Conservation (phyloP, 768 basidiomycete genomes). For the Termitomyces sp. region DNA sequence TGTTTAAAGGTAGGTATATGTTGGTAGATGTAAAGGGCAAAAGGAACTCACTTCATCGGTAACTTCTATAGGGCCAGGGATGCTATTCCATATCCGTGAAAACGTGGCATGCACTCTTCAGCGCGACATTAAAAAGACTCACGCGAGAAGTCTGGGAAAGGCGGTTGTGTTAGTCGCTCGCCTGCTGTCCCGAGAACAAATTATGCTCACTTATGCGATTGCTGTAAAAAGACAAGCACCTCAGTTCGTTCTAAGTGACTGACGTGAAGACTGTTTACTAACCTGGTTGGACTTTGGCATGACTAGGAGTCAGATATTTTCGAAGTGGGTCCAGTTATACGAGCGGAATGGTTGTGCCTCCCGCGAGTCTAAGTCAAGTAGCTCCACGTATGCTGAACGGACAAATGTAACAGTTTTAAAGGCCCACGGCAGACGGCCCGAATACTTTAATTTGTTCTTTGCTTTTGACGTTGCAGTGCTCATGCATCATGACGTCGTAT, state of each 20-base stretch:
- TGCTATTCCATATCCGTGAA: constrained; percentile 19
- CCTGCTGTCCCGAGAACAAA: neutral
- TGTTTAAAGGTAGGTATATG: constrained; percentile 12
- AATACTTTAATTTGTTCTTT: neutral
- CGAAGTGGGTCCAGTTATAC: neutral
- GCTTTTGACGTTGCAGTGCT: too few relatives aligned
- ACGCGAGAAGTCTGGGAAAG: constrained; percentile 16
- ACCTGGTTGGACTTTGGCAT: constrained; percentile 7
- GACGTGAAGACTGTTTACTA: neutral
- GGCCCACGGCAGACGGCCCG: neutral
- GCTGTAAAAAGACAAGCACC: neutral
- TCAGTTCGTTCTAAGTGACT: neutral
- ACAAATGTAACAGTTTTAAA: neutral
- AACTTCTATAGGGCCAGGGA: constrained; percentile 50
- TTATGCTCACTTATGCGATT: constrained; percentile 8
- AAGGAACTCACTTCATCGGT: constrained; percentile 21
- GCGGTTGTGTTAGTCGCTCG: neutral
- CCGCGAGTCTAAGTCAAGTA: neutral
- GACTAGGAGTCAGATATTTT: neutral
- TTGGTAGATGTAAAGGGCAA: neutral
- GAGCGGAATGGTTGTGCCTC: neutral
- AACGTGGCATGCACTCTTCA: neutral
- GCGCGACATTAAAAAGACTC: neutral
- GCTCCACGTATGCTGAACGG: neutral
- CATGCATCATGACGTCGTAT: neutral